These are phyloP conservation scores for Nakaseomyces nivariensis DNA, from an alignment of 1,139 yeast species.

Conservation along the genomic window DNA sequence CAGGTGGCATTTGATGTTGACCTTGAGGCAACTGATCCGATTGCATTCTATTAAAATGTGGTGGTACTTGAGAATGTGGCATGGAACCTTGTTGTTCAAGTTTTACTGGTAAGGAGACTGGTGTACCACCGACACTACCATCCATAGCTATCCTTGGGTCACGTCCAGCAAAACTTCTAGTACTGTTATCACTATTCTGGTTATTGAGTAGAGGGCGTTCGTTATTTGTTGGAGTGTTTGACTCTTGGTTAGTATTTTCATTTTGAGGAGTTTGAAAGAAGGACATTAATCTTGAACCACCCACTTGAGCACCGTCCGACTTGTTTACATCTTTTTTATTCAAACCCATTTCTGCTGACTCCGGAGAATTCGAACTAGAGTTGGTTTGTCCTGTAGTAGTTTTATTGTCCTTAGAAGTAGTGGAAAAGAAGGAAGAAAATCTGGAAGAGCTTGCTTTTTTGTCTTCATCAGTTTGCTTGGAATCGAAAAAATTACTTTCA, in stretches of 20 bases:
- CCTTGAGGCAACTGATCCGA: slow-evolving; percentile 5
- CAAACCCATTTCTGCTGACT: not conserved
- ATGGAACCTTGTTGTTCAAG: not conserved
- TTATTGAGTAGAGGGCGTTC: not conserved
- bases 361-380: slow-evolving; percentile 7
- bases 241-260: slow-evolving; percentile 1
- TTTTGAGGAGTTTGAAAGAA: slow-evolving; percentile 8
- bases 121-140: slow-evolving; percentile 1
- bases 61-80: slow-evolving; percentile 7
- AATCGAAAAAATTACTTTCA: not conserved
- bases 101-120: slow-evolving; percentile 5
- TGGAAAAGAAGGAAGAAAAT: slow-evolving; percentile 27
- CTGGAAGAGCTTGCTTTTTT: slow-evolving; percentile 24
- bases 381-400: slow-evolving; percentile 6
- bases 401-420: slow-evolving; percentile 7
- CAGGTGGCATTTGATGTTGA: slow-evolving; percentile 7
- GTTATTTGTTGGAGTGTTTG: not conserved
- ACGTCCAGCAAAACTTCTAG: not conserved
- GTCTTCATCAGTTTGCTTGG: slow-evolving; percentile 8
- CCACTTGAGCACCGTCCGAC: slow-evolving; percentile 6
- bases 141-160: not conserved
- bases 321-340: slow-evolving; percentile 3
- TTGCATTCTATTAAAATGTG: slow-evolving; percentile 1
- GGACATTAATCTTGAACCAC: slow-evolving; percentile 26
- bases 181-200: not conserved